phyloP scores from a whole-genome alignment of 495 filamentous ascomycete genomes.

The Neurospora sublineolata region DNA sequence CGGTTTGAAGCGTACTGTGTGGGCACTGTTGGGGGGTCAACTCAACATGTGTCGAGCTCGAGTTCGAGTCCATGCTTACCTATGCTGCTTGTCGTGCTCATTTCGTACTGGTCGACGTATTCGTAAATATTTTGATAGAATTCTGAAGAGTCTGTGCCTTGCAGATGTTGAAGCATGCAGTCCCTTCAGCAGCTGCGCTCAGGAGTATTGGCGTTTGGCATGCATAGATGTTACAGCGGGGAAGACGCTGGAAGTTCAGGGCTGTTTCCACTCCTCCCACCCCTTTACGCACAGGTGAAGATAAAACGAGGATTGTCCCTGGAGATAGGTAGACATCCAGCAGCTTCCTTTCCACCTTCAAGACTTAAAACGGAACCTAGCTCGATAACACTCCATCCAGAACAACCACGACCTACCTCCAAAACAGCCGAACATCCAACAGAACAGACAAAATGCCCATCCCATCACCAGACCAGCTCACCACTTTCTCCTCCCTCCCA shows the following conservation, averaged over 20 bases:
- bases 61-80: too few species aligned
- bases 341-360: not conserved
- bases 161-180: not conserved
- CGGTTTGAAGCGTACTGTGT: not conserved
- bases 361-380: too few species aligned
- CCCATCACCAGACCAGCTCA: constrained; percentile 6
- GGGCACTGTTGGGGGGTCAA: not conserved
- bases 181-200: not conserved
- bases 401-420: too few species aligned
- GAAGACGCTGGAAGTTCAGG: not conserved
- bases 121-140: not conserved
- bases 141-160: not conserved
- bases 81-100: too few species aligned
- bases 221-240: not conserved
- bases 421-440: not conserved
- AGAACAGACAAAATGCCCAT: not conserved
- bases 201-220: not conserved
- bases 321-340: not conserved
- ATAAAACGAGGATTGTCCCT: not conserved
- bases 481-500: constrained; percentile 5
- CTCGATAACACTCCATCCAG: too few species aligned
- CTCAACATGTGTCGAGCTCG: too few species aligned
- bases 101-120: not conserved
- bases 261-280: not conserved
- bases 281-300: not conserved